Percentiles rank a stretch among this genome's conserved stretches.
These are phyloP conservation scores for Hygrocybe coccinea DNA, from an alignment of 768 basidiomycete genomes.

Conservation along the genomic window DNA sequence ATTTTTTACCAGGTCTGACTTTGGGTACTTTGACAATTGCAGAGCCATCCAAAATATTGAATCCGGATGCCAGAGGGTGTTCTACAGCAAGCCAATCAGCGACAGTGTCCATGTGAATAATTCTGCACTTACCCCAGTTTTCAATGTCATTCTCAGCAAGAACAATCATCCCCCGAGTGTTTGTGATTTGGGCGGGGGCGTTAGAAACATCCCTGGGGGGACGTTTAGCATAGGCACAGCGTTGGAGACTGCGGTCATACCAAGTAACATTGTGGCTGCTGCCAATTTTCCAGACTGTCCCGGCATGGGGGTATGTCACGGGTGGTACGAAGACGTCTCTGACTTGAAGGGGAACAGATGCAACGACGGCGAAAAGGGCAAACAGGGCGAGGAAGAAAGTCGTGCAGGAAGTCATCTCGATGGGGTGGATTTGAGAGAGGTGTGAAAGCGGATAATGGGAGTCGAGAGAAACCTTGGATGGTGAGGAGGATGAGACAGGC, in stretches of 20 bases:
- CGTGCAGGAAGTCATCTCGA: slow-evolving; percentile 12
- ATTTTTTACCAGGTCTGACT: slow-evolving; percentile 35
- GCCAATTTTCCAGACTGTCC: slow-evolving; percentile 43
- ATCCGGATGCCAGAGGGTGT: slow-evolving; percentile 35
- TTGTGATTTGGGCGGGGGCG: slow-evolving; percentile 40
- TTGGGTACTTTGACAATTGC: slow-evolving; percentile 39
- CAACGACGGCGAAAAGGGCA: slow-evolving; percentile 17
- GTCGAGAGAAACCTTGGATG: slow-evolving; percentile 7
- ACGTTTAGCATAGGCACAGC: neutral
- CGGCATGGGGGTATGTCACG: slow-evolving; percentile 39
- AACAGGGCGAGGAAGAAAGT: slow-evolving; percentile 16
- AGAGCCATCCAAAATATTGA: slow-evolving; percentile 33
- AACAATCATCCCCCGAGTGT: slow-evolving; percentile 37
- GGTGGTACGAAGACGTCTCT: slow-evolving; percentile 49
- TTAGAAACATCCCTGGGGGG: slow-evolving; percentile 34
- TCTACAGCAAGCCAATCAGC: slow-evolving; percentile 17
- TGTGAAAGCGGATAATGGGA: slow-evolving; percentile 8
- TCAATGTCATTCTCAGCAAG: slow-evolving; percentile 30
- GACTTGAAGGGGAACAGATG: slow-evolving; percentile 18
- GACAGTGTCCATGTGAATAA: neutral
- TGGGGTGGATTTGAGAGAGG: slow-evolving; percentile 1
- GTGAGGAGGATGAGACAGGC: neutral
- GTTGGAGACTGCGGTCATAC: slow-evolving; percentile 23
- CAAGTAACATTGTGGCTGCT: slow-evolving; percentile 46
- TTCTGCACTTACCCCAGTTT: slow-evolving; percentile 29